Percentiles rank a stretch among this genome's conserved stretches.
These are phyloP conservation scores for Clarireedia paspali DNA, from an alignment of 2,329 filamentous ascomycete genomes.

Conservation along the genomic window DNA sequence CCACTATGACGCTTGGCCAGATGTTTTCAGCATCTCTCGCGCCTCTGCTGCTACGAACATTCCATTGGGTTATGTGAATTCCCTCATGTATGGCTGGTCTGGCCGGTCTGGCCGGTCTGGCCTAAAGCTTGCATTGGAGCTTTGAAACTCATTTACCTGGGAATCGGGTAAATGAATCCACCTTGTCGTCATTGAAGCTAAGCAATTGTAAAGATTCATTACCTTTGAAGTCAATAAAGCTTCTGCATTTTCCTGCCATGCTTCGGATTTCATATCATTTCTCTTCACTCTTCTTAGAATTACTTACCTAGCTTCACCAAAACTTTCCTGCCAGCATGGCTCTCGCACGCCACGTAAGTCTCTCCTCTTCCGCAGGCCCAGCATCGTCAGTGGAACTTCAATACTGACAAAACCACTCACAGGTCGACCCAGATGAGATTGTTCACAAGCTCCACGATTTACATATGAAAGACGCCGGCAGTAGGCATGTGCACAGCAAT, in stretches of 20 bases:
- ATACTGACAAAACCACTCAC: conserved; percentile 13
- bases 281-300: background rate
- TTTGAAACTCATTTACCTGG: background rate
- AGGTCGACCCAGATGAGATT: conserved; percentile 50
- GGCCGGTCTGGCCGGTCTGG: background rate
- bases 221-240: background rate
- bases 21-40: background rate
- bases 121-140: background rate
- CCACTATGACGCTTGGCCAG: conserved; percentile 6
- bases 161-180: background rate
- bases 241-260: background rate
- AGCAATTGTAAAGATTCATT: background rate
- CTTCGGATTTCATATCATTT: background rate
- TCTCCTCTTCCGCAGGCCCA: background rate
- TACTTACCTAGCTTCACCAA: background rate
- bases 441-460: conserved; percentile 43
- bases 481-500: conserved; percentile 31
- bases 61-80: background rate
- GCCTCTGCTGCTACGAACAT: background rate
- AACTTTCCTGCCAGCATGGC: conserved; percentile 33
- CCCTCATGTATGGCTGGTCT: background rate
- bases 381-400: background rate
- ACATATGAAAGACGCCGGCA: conserved; percentile 31
- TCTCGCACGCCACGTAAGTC: conserved; percentile 40
- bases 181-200: background rate